Evolutionary conservation across 805 yeast species (phyloP).

Genomic region (Candida takata): DNA sequence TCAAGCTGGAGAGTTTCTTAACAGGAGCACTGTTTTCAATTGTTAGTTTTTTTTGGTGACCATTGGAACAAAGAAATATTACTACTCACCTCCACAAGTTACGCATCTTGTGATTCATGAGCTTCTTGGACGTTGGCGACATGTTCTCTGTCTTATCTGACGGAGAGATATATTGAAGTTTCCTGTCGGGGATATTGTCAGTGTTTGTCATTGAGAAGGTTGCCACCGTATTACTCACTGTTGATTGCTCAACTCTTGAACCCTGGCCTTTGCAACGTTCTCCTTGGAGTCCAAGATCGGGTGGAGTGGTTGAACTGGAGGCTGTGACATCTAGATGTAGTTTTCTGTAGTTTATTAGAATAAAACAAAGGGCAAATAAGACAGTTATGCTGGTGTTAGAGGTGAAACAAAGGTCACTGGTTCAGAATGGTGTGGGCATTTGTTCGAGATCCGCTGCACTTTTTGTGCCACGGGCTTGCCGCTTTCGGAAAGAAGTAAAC

Average conservation of each 20-base stretch:
- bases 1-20: conserved; percentile 22
- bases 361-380: neutral
- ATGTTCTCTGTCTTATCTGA: conserved; percentile 24
- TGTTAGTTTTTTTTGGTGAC: conserved; percentile 4
- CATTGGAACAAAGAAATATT: neutral
- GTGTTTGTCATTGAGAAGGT: conserved; percentile 1
- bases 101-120: conserved; percentile 23
- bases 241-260: conserved; percentile 22
- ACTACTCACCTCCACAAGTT: conserved; percentile 20
- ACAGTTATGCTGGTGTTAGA: no score
- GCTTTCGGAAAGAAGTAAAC: conserved; percentile 16
- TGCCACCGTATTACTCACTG: conserved; percentile 20
- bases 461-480: no score
- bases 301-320: conserved; percentile 23
- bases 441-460: no score
- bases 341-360: neutral
- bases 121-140: conserved; percentile 25
- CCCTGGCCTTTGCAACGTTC: conserved; percentile 23
- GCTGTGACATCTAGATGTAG: conserved; percentile 8
- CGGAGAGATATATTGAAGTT: conserved; percentile 25
- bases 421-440: no score
- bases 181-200: conserved; percentile 12
- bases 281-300: conserved; percentile 24
- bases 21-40: conserved; percentile 19
- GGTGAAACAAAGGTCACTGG: no score